Evolutionary conservation across 2,329 filamentous ascomycete species (phyloP), one percentile per base, ranked within the genome.

Genomic region (Cylindrodendrum hubeiense): DNA sequence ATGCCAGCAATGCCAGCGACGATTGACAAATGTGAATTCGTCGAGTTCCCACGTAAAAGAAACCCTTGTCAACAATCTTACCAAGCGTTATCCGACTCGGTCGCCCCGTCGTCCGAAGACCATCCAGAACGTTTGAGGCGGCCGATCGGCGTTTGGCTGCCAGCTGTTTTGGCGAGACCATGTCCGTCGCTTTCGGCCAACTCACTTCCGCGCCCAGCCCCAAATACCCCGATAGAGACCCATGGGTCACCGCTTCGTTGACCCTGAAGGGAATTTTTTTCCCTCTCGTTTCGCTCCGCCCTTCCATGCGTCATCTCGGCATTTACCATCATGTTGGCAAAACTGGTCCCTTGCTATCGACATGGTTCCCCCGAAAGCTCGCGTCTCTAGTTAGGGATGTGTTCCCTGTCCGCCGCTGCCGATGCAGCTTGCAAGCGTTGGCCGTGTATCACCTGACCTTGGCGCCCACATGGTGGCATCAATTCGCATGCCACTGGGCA

Each of bases 391-490:
- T 33, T 52, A 56, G 49, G 51, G 41, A 52, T 52, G 19, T 34
- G 44, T 65, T 65, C 57, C 61, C 60, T 64, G 62, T 50, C 54
- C 33, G 52, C 53, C 49, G 43, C 56, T 65, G 56, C 50, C 61
- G 63, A 61, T 55, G 56, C 67, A 41, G 60, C 69, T 74, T 69
- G 65, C 71, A 67, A 60, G 71, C 71, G 71, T 73, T 67, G 63
- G 66, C 60, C 56, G 34, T 37, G 60, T 64, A 73, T 73, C 71
- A 73, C 71, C 71, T 73, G 71, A 74, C 71, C 58, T 65, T 47
- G 26, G 51, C 33, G 43, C 41, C 65, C 65, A 67, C 58, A 49
- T 28, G 44, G 57, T 33, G 33, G 37, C 65, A 61, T 66, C 60
- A 52, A 60, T 60, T n/a, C 47, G 53, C 43, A 54, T 63, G 24